Conservation (phyloP, 345 rosid species). For the Balakata baccata region DNA sequence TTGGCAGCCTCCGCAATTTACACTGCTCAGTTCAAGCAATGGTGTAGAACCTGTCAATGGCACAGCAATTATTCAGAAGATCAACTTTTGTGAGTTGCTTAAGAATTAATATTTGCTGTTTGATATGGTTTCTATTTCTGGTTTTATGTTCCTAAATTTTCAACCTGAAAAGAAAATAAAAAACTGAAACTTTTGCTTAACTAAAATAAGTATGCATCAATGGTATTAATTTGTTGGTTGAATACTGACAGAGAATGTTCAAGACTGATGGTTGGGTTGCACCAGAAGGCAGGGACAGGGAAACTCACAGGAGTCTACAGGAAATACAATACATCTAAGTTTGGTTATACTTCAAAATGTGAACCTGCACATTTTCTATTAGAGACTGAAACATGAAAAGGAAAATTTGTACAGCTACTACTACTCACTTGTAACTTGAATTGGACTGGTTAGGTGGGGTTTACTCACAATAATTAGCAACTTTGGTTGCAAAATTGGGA, state of each 20-base stretch:
- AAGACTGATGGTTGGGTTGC: constrained; percentile 58
- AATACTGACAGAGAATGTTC: constrained; percentile 60
- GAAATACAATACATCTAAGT: constrained; percentile 67
- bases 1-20: constrained; percentile 78
- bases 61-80: constrained; percentile 61
- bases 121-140: too few species aligned
- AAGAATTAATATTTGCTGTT: too few species aligned
- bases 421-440: too few species aligned
- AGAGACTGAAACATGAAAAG: background rate
- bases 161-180: too few species aligned
- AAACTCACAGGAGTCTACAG: constrained; percentile 82
- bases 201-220: too few species aligned
- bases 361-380: constrained; percentile 61
- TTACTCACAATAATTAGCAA: too few species aligned
- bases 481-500: too few species aligned
- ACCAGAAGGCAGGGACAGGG: constrained; percentile 62
- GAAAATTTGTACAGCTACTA: too few species aligned
- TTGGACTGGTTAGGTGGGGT: too few species aligned
- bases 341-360: constrained; percentile 58
- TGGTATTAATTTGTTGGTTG: too few species aligned
- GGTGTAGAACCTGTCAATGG: constrained; percentile 76
- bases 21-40: constrained; percentile 70
- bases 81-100: constrained; percentile 62
- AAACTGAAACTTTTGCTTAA: too few species aligned
- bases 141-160: too few species aligned